Evolutionary conservation across 2,329 filamentous ascomycete species (phyloP).

Genomic region (Tothia fuscella): DNA sequence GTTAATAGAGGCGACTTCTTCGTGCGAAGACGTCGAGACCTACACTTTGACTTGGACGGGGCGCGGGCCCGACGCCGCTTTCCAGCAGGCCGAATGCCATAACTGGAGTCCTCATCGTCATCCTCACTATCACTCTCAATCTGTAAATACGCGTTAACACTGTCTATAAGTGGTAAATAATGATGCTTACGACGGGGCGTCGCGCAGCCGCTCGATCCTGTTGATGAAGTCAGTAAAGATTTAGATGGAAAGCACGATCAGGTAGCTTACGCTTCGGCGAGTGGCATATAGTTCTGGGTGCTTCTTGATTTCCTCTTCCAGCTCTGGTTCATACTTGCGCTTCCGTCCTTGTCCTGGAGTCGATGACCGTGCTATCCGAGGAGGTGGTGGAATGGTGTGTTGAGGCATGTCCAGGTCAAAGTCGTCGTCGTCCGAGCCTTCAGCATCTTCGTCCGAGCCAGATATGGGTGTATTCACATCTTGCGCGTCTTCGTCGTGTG

Average conservation of each 20-base stretch:
- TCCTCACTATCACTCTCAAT: slow-evolving; percentile 46
- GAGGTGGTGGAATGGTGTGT: slow-evolving; percentile 28
- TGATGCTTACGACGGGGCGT: slow-evolving; percentile 45
- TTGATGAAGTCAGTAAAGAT: slow-evolving; percentile 22
- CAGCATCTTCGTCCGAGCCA: slow-evolving; percentile 38
- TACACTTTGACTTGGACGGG: slow-evolving; percentile 51
- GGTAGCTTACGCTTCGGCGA: slow-evolving; percentile 65
- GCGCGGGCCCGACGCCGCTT: slow-evolving; percentile 59
- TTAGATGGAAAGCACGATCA: slow-evolving; percentile 2
- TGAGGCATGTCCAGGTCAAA: slow-evolving; percentile 52
- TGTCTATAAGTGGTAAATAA: slow-evolving; percentile 9
- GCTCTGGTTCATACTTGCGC: slow-evolving; percentile 49
- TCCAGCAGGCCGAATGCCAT: slow-evolving; percentile 50
- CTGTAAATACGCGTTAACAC: not conserved
- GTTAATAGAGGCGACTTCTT: slow-evolving; percentile 35
- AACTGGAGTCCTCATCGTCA: slow-evolving; percentile 57
- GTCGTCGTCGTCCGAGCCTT: slow-evolving; percentile 49
- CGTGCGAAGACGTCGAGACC: slow-evolving; percentile 21
- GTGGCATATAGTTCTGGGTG: slow-evolving; percentile 94
- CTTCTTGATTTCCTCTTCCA: slow-evolving; percentile 74
- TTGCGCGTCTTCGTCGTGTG: slow-evolving; percentile 28
- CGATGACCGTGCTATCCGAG: slow-evolving; percentile 45
- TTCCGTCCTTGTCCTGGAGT: slow-evolving; percentile 40
- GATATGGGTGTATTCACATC: slow-evolving; percentile 30
- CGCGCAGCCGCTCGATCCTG: slow-evolving; percentile 49